Base-by-base conservation (phyloP, 805 yeast genomes). In the Monosporozyma aerobia region DNA sequence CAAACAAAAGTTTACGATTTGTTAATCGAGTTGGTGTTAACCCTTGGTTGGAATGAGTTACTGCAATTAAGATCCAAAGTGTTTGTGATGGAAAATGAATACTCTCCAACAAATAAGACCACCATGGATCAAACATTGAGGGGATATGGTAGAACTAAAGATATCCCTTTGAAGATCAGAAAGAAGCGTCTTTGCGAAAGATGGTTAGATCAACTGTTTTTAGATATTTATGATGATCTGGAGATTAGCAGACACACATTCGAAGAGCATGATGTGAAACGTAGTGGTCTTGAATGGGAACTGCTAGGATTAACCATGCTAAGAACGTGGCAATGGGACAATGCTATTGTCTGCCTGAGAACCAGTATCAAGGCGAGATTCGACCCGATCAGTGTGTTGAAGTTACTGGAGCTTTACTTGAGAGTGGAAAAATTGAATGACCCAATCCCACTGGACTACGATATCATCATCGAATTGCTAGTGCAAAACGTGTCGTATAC, bases 1-100 rank as follows among this genome's bases (percentile, higher is more conserved):
- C 58, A 62, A 49, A 49, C 52, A 43, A 55, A 69, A 51, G 87
- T 87, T 1, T 92, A 88, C 65, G 83, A 82, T 44, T 68, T 90
- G 52, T 68, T 92, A 53, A 81, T 95, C 4, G 73, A 80, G 8
- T 77, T 94, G 57, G 80, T 83, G 2, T 77, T 83, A 19, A 69
- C 75, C 25, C 72, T 83, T 43, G 97, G 97, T 3, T 92, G 99
- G 99, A 88, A 87, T 59, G 79, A 77, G 37, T 67, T 89, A 37
- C 74, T 90, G 57, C 72, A 74, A 53, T 62, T 83, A 40, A 79
- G 96, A 54, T 80, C 90, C 1, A 71, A 75, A 19, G 82, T 86
- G 0, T 92, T 92, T 69, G 80, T 88, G 9, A 92, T 92, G 90
- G 87, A 82, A 61, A 81, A 78, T 43, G 92, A 86, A 62, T 81